phyloP scores from a whole-genome alignment of 768 basidiomycete genomes.

The Pisolithus orientalis region DNA sequence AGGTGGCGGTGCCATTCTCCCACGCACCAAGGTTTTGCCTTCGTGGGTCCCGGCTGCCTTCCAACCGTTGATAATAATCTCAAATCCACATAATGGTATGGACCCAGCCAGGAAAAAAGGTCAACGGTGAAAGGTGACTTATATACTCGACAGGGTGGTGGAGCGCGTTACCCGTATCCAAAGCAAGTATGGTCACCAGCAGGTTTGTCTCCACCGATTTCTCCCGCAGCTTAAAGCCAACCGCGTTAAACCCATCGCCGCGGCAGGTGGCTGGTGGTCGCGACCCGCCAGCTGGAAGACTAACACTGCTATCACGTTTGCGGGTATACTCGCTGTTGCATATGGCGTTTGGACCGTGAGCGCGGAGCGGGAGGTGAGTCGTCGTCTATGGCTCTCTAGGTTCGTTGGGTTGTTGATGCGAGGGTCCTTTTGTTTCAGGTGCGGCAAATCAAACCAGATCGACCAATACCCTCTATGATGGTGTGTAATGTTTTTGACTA shows the following conservation, averaged over 20 bases:
- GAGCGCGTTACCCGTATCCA: slow-evolving; percentile 85
- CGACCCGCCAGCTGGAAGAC: slow-evolving; percentile 84
- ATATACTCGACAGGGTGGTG: slow-evolving; percentile 54
- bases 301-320: slow-evolving; percentile 71
- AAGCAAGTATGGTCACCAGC: slow-evolving; percentile 95
- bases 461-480: slow-evolving; percentile 74
- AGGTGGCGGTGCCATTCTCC: too few relatives aligned
- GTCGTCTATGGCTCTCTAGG: background rate
- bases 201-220: slow-evolving; percentile 38
- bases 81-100: too few relatives aligned
- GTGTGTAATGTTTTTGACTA: slow-evolving; percentile 35
- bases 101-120: too few relatives aligned
- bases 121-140: too few relatives aligned
- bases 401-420: slow-evolving; percentile 3
- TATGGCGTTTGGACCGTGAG: slow-evolving; percentile 69
- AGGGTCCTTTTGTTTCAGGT: slow-evolving; percentile 32
- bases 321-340: slow-evolving; percentile 60
- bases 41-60: too few relatives aligned
- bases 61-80: too few relatives aligned
- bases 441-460: slow-evolving; percentile 52
- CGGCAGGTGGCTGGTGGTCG: slow-evolving; percentile 90
- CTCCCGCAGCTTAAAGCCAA: slow-evolving; percentile 2
- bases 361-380: slow-evolving; percentile 73
- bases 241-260: background rate
- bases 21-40: too few relatives aligned